Percentiles rank a stretch among this genome's conserved stretches.
These are phyloP conservation scores for Dioscorea alata DNA, from an alignment of 106 monocot species.

Conservation along the genomic window DNA sequence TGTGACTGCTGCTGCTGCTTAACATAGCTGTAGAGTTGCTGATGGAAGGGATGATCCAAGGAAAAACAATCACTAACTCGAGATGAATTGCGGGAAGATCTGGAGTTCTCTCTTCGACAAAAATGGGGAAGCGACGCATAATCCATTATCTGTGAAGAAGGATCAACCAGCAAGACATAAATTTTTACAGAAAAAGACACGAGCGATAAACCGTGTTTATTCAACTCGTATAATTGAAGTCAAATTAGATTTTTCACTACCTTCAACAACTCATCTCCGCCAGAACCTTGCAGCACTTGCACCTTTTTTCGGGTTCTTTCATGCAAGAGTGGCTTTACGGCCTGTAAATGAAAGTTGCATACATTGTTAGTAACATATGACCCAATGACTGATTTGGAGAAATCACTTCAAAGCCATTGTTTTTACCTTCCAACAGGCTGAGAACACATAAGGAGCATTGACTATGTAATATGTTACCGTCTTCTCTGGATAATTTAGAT, in stretches of 20 bases:
- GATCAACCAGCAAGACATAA: no score
- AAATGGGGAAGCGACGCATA: slow-evolving; percentile 81
- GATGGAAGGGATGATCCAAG: slow-evolving; percentile 77
- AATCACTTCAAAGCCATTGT: no score
- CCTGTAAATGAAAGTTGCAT: slow-evolving; percentile 26
- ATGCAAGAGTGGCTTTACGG: slow-evolving; percentile 77
- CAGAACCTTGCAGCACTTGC: slow-evolving; percentile 30
- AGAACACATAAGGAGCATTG: slow-evolving; percentile 91
- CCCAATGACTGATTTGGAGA: no score
- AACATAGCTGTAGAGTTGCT: slow-evolving; percentile 65
- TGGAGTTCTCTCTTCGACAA: slow-evolving; percentile 71
- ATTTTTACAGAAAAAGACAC: background rate
- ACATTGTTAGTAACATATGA: no score
- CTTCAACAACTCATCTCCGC: slow-evolving; percentile 34
- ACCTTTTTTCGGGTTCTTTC: slow-evolving; percentile 43
- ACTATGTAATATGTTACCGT: slow-evolving; percentile 92
- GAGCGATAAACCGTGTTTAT: no score
- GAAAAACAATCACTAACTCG: slow-evolving; percentile 54
- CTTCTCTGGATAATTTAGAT: slow-evolving; percentile 96
- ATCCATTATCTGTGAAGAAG: slow-evolving; percentile 63
- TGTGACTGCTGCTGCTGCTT: slow-evolving; percentile 30
- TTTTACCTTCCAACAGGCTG: slow-evolving; percentile 94
- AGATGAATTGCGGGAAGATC: slow-evolving; percentile 41
- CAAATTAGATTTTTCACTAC: slow-evolving; percentile 4
- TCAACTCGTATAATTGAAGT: no score